Evolutionary conservation across 305 asterid genomes (phyloP).

Genomic region (Fraxinus velutina): DNA sequence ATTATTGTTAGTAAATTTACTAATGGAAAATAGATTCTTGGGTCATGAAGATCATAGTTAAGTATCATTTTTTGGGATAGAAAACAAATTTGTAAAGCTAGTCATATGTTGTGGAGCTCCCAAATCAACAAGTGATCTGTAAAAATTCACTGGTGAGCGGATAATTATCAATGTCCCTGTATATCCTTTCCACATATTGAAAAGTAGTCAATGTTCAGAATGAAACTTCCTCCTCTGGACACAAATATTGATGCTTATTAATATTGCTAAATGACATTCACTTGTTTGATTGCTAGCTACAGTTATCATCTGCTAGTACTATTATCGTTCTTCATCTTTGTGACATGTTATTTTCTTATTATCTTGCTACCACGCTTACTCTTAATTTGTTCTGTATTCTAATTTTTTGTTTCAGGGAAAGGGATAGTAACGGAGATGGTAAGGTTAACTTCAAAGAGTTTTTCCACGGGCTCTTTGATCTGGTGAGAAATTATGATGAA

Average conservation of each 20-base stretch:
- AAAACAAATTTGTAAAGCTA: background rate
- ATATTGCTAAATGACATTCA: conserved; percentile 1
- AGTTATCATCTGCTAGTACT: background rate
- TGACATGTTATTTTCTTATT: background rate
- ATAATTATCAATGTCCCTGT: background rate
- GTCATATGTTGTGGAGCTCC: background rate
- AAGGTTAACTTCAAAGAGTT: conserved; percentile 82
- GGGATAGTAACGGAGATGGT: conserved; percentile 85
- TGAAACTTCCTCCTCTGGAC: background rate
- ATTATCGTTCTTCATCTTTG: background rate
- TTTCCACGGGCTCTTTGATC: conserved; percentile 85
- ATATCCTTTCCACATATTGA: background rate
- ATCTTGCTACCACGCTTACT: conserved; percentile 6
- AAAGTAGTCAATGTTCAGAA: background rate
- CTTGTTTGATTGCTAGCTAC: background rate
- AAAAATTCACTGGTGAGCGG: background rate
- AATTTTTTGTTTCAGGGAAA: conserved; percentile 54
- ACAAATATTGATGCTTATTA: background rate
- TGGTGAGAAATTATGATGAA: conserved; percentile 74
- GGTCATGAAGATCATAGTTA: background rate
- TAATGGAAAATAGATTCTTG: background rate
- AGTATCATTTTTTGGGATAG: background rate
- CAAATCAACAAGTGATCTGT: background rate
- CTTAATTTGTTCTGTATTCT: conserved; percentile 3
- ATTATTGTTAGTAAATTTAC: background rate